Base-by-base conservation (phyloP, 2,329 filamentous ascomycete genomes). In the Huntiella savannae region DNA sequence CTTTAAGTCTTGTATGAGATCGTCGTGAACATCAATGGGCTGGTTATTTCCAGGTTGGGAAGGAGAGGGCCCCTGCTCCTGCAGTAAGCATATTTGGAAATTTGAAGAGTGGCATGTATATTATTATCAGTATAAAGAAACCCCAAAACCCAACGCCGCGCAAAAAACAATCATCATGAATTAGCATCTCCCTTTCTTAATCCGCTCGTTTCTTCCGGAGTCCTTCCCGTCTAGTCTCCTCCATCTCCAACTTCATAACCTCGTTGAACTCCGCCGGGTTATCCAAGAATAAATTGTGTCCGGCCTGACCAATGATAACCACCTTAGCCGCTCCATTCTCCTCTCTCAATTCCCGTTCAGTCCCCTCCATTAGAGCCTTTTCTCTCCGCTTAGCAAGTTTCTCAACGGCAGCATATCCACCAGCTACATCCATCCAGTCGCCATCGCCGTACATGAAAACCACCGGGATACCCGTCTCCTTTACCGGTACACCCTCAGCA, bases 381-480 rank as follows among this genome's bases (percentile, higher is more conserved):
- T 63, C 62, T 52, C 72, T 73, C 52, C 79, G 76, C 49, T 78
- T 69, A 50, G 83, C 78, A 10, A 96, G 71, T 59, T 81, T 86
- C 61, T 87, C 75, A 56, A 82, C 75, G 0, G 87, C 78, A 0
- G 82, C 85, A 40, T 78, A 75, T 0, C 91, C 91, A 22, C 87
- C 91, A 0, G 77, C 76, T 6, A 91, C 78, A 54, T 98, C 91
- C 91, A 98, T 98, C 91, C 91, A 98, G 66, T 98, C 91, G 57
- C 91, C 79, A 55, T 96, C 87, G 52, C 91, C 91, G 58, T 98
- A 98, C 82, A 96, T 87, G 58, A 98, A 74, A 6, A 96, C 73
- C 32, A 96, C 68, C 0, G 91, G 88, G 43, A 86, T 68, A 1
- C 87, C 86, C 0, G 71, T 81, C 54, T 76, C 72, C 48, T 58